Evolutionary conservation across 371 early-diverging fungal genomes (phyloP), one percentile per base, ranked within the genome.

Genomic region (Saksenaea vasiformis): DNA sequence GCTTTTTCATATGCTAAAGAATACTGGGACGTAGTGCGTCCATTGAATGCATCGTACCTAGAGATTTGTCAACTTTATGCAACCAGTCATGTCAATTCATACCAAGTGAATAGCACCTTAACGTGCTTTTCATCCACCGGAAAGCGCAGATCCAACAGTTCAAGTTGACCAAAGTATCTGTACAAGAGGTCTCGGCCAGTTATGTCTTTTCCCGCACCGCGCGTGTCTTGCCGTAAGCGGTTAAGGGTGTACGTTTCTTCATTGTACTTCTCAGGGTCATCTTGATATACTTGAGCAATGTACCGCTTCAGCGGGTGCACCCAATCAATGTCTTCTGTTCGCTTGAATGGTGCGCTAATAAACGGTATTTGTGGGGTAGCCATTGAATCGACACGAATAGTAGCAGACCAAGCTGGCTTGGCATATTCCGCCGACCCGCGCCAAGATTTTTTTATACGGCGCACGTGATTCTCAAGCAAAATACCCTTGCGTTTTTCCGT

Each of bases 1-100:
- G 98, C 98, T 81, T 96, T 96, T 67, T 97, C 97, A 74, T 93
- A 98, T 1, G 98, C 98, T 58, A 96, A 82, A 3, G 97, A 95
- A 71, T 86, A 88, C 67, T 98, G 98, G 13, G 78, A 69, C 14
- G 74, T 75, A 13, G 71, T 60, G 7, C 72, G 71, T 22, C 69
- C 76, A 27, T 87, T 89, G 71, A 95, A 95, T 5, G 92, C 91
- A 65, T 95, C 95, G 71, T 89, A 91, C 95, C 95, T 93, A 15
- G 15, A 14, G 22, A 5, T 5, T 8, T 10, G 22, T 47, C 24
- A 47, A 22, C 24, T 19, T 47, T 47, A 47, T 47, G 51, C 17
- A 47, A 17, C 9, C 51, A 2, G 24, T 7, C 51, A 47, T 7
- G 51, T 22, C n/a, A 17, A 22, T 47, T 17, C 73, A 61, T 86